Percentiles rank a stretch among this genome's conserved stretches.
Evolutionary conservation across 1,284 basidiomycete species (phyloP).

Genomic region (Cutaneotrichosporon dermatis): DNA sequence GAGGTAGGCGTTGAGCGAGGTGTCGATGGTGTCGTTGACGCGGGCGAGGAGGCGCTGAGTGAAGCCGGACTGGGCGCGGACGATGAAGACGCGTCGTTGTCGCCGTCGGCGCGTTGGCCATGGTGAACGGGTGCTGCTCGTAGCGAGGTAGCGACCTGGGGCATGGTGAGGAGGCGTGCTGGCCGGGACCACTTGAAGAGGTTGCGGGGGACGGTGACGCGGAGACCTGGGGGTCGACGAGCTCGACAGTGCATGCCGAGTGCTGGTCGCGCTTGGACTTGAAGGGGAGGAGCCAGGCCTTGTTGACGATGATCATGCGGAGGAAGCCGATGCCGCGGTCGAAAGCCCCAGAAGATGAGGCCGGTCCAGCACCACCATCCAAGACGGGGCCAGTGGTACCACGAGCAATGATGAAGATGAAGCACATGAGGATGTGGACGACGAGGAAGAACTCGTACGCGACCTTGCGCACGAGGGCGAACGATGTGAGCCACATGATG

Average conservation of each 20-base stretch:
- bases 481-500: conserved; percentile 49
- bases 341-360: conserved; percentile 58
- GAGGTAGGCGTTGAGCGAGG: conserved; percentile 27
- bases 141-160: conserved; percentile 39
- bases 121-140: conserved; percentile 46
- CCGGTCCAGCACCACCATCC: conserved; percentile 4
- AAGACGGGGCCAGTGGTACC: conserved; percentile 17
- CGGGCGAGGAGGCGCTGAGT: conserved; percentile 27
- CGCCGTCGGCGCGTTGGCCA: conserved; percentile 26
- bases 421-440: conserved; percentile 47
- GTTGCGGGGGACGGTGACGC: conserved; percentile 13
- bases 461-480: conserved; percentile 48
- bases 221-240: conserved; percentile 51
- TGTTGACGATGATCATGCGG: conserved; percentile 58
- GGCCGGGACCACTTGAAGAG: conserved; percentile 34
- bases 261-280: conserved; percentile 20
- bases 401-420: conserved; percentile 21
- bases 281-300: conserved; percentile 46
- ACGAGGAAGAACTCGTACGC: conserved; percentile 56
- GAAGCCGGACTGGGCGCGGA: conserved; percentile 29
- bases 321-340: conserved; percentile 58
- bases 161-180: conserved; percentile 43
- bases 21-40: conserved; percentile 16
- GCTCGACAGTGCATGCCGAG: conserved; percentile 47
- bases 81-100: conserved; percentile 14